Evolutionary conservation across 2,329 filamentous ascomycete species (phyloP).

Genomic region (Aspergillus sp.): DNA sequence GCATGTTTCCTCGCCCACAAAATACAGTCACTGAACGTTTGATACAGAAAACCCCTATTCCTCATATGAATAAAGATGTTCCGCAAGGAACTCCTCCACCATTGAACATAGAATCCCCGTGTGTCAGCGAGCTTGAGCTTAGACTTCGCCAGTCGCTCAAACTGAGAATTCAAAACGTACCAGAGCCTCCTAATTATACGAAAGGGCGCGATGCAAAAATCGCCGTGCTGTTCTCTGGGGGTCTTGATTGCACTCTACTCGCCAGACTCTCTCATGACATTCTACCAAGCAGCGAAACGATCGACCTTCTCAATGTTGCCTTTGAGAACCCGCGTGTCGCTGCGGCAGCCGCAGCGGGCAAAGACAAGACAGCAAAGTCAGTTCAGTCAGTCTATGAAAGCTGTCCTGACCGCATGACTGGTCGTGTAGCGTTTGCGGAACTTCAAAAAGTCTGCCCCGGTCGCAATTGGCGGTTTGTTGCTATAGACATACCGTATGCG

Average conservation of each 20-base stretch:
- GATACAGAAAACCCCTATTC: slow-evolving; percentile 37
- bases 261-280: slow-evolving; percentile 76
- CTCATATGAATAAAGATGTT: slow-evolving; percentile 38
- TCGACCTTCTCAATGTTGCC: slow-evolving; percentile 92
- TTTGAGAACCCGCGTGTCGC: slow-evolving; percentile 86
- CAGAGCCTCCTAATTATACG: slow-evolving; percentile 46
- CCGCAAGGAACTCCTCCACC: slow-evolving; percentile 24
- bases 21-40: not conserved
- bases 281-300: slow-evolving; percentile 60
- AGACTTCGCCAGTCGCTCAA: slow-evolving; percentile 59
- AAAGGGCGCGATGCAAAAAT: slow-evolving; percentile 40
- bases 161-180: slow-evolving; percentile 62
- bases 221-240: slow-evolving; percentile 87
- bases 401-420: slow-evolving; percentile 88
- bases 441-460: slow-evolving; percentile 63
- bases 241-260: slow-evolving; percentile 85
- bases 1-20: not conserved
- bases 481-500: slow-evolving; percentile 72
- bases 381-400: slow-evolving; percentile 59
- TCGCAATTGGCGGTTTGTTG: slow-evolving; percentile 76
- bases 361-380: slow-evolving; percentile 21
- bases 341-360: slow-evolving; percentile 41
- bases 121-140: slow-evolving; percentile 50
- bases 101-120: slow-evolving; percentile 39
- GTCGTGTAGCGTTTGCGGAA: slow-evolving; percentile 73